Base-by-base conservation (phyloP, 1,139 yeast genomes). In the Suhomyces anneliseae region DNA sequence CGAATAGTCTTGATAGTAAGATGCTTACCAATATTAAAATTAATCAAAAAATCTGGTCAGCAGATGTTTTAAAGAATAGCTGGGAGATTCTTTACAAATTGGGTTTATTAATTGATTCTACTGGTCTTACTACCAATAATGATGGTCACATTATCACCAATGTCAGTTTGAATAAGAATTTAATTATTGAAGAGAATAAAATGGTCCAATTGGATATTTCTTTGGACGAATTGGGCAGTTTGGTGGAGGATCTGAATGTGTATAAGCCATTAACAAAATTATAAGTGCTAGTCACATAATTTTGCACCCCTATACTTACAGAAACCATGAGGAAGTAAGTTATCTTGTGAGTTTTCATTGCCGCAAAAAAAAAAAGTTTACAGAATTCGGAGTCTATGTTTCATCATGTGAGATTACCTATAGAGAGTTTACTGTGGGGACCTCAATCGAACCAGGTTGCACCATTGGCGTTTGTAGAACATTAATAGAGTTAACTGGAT, bases 21-120 rank as follows among this genome's bases (percentile, higher is more conserved):
- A 55, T 66, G 27, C 57, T 66, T 40, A 60, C 72, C 7, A 68
- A 59, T 47, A 53, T 79, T 64, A 59, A 71, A 60, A 59, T 76
- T 62, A 52, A 69, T 24, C 72, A 76, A 36, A 79, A 75, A 51
- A 59, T 73, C 2, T 81, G 85, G 82, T 66, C 76, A 8, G 68
- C 78, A 36, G 67, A 64, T 34, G 74, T 77, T 26, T 64, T 82
- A 45, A 75, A 75, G 43, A 78, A 74, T 45, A 72, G 82, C 47
- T 83, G 89, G 89, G 82, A 80, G 46, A 58, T 65, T 1, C 54
- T 79, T 19, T 74, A 70, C 54, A 65, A 63, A 47, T 46, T 64
- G 40, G 78, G 78, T 2, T 46, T 75, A 7, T 50, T 74, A 2
- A 58, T 74, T 27, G 79, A 75, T 48, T 61, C 65, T 14, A 36